phyloP scores from a whole-genome alignment of 768 basidiomycete species.

The Amyloporia xantha region DNA sequence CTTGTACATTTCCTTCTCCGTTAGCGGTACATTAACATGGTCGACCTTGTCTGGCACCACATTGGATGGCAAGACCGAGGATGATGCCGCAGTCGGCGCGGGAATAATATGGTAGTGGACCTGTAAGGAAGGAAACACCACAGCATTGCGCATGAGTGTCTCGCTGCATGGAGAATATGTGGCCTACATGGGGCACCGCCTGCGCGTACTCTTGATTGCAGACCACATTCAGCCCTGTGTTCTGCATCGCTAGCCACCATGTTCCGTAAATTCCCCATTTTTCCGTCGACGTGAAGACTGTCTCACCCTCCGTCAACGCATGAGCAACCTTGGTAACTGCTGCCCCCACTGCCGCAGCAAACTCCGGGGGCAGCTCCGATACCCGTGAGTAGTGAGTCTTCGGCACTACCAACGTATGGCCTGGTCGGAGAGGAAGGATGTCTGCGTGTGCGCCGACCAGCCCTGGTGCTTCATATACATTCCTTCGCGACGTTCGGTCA shows the following conservation, averaged over 20 bases:
- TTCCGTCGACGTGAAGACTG: neutral
- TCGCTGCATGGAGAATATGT: too few relatives aligned
- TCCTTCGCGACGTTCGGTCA: neutral
- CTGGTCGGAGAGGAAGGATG: constrained; percentile 58
- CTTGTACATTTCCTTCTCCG: constrained; percentile 50
- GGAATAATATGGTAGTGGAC: constrained; percentile 77
- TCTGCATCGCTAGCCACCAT: constrained; percentile 40
- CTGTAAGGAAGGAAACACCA: constrained; percentile 25
- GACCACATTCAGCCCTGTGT: constrained; percentile 67
- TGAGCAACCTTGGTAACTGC: constrained; percentile 56
- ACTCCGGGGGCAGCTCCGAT: constrained; percentile 57
- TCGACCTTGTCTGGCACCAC: constrained; percentile 6
- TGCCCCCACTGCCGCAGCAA: constrained; percentile 51
- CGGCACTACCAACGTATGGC: constrained; percentile 67
- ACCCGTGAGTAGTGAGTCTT: constrained; percentile 55
- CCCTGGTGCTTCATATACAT: neutral
- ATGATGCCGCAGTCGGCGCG: constrained; percentile 36
- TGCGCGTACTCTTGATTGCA: constrained; percentile 82
- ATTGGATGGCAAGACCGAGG: neutral
- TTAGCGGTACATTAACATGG: constrained; percentile 26
- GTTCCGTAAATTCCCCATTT: neutral
- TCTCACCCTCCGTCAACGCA: constrained; percentile 54
- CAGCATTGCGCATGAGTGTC: too few relatives aligned
- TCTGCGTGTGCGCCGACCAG: constrained; percentile 33
- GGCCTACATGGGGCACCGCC: constrained; percentile 65